Evolutionary conservation across 352 stramenopile genomes (phyloP), one percentile per base, ranked within the genome.

Genomic region (Thalassiosira sp.): DNA sequence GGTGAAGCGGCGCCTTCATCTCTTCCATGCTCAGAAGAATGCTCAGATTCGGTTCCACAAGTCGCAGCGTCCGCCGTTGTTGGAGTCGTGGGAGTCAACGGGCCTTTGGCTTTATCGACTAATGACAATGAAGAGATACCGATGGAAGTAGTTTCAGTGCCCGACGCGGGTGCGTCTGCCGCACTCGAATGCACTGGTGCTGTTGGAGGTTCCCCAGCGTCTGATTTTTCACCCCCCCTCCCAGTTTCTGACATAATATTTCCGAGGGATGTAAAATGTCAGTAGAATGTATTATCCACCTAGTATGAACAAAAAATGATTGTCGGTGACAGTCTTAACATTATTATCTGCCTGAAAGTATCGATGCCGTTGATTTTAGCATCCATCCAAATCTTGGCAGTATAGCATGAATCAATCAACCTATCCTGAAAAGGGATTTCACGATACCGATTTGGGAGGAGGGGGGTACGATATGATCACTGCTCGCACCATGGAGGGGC

Each of bases 11-110:
- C 27, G 40, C 43, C 42, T 65, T 81, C 63, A 60, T 72, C 40
- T 61, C 42, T 67, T 49, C 59, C 63, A 42, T 70, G 56, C 49
- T 81, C 72, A 52, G 52, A 72, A 2, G 63, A 81, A 57, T 52
- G 42, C 15, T 58, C 70, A 45, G 57, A 76, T 53, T 71, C 64
- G 42, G 57, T 72, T 64, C 57, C 62, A 58, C 58, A 76, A 2
- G 64, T 61, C 22, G 18, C 52, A 5, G 60, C 45, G 18, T 78
- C 60, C 57, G 67, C 43, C 46, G 63, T 81, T 65, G 40, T 43
- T 60, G 56, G 46, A 22, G 63, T 68, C 20, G 37, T 72, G 16
- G 48, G 46, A 54, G 49, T 61, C 24, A 57, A 53, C 51, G 66
- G 66, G 35, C 40, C 57, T 42, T 72, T 58, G n/a, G n/a, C n/a